Base-by-base conservation (phyloP, 805 yeast genomes). In the Pichia pseudocactophila region DNA sequence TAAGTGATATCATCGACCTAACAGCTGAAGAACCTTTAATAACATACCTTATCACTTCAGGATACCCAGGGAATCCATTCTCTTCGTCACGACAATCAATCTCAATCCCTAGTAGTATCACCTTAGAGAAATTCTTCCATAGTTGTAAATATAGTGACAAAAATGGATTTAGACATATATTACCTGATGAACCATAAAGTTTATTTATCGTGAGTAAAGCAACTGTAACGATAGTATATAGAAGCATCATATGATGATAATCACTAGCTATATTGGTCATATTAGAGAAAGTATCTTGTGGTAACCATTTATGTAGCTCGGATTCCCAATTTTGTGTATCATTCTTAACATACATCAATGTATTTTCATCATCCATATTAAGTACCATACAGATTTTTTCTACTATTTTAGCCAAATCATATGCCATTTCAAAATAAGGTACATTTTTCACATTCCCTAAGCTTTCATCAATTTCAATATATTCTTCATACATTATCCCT, bases 81-180 rank as follows among this genome's bases (percentile, higher is more conserved):
- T 64, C 68, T 53, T 73, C 80, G 42, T 69, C 68, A 40, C 69
- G 50, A 47, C 80, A 57, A 52, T 76, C 82, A 28, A 76, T 68
- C 50, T 79, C 83, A 7, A 82, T 59, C 0, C 86, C 85, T 7
- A 77, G 58, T 9, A 74, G 57, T 1, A 82, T 68, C 2, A 78
- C 68, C 45, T 70, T 70, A 2, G 88, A 79, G 51, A 77, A 75
- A 34, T 74, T 69, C 50, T 80, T 78, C 90, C 92, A 83, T 6
- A 76, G 54, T 37, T 74, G 73, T 9, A 80, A 61, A 46, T 78
- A 72, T 37, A 69, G 66, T 17, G 73, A 72, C 37, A 77, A 54
- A 52, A 79, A 83, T 17, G 92, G 92, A 52, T 80, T 80, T 39
- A 74, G 48, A 17, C 71, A 66, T 7, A 73, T 52, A 10, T 56